Base-by-base conservation (phyloP, 352 stramenopile species). In the Aphanomyces cochlioides region DNA sequence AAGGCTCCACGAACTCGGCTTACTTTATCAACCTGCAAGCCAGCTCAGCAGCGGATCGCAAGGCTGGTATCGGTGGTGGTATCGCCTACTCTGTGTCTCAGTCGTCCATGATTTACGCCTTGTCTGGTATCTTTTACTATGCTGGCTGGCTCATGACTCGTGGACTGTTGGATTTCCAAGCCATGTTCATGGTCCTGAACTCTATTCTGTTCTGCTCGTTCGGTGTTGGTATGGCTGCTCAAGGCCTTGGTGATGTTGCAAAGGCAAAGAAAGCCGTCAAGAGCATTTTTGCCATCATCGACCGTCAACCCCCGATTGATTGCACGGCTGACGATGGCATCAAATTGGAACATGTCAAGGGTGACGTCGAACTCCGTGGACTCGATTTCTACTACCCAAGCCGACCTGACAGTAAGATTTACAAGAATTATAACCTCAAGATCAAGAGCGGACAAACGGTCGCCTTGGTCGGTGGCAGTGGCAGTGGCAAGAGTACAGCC, bases 341-440 rank as follows among this genome's bases (percentile, higher is more conserved):
- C 21, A 43, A 56, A 7, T 59, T 77, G 3, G 45, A 54, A 1
- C 15, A 45, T 36, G 69, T 67, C 21, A 13, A 66, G 12, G 79
- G 79, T 0, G 74, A 82, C 28, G 77, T 97, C 60, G 38, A 79
- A 12, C 96, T 99, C 65, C 53, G 95, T 40, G 76, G 98, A 68
- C 84, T 99, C 7, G 66, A 58, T 4, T 98, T 98, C 74, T 74
- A 80, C 3, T 99, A 98, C 74, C 91, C 94, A 7, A 88, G 89
- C 1, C 73, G 92, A 36, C 83, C 82, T 0, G 82, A 92, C 10
- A 72, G 79, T 12, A 65, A 48, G 1, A 83, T 98, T 54, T 90
- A 98, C 61, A 81, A 81, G 34, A 73, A 77, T 47, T 81, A 98
- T 53, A 84, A 79, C 67, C 72, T 98, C 7, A 75, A 73, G 5